These are phyloP conservation scores for Clarireedia paspali DNA, from an alignment of 2,329 filamentous ascomycete genomes.

Conservation along the genomic window DNA sequence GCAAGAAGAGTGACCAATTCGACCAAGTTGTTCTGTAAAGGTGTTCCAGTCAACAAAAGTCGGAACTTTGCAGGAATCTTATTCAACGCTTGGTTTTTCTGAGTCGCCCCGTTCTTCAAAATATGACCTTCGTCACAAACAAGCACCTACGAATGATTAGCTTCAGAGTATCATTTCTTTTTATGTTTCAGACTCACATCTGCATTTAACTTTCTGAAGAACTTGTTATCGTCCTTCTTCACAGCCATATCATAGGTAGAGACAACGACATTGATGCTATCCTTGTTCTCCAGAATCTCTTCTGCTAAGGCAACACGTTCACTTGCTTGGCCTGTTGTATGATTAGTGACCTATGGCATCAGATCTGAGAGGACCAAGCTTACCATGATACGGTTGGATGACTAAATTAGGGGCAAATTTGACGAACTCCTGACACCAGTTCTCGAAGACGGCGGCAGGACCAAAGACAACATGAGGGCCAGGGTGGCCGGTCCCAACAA, in stretches of 20 bases:
- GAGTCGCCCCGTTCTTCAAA: constrained; percentile 80
- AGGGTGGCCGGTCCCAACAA: constrained; percentile 60
- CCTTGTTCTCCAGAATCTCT: constrained; percentile 54
- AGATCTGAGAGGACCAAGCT: not conserved
- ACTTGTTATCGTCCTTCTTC: constrained; percentile 51
- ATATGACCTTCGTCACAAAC: constrained; percentile 95
- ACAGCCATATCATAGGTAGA: constrained; percentile 62
- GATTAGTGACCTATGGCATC: constrained; percentile 1
- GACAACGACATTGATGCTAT: constrained; percentile 62
- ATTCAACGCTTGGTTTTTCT: constrained; percentile 71
- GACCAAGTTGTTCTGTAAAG: constrained; percentile 87
- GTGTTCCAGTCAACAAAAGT: constrained; percentile 82
- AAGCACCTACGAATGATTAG: constrained; percentile 24
- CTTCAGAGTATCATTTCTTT: not conserved
- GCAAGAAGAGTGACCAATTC: constrained; percentile 84
- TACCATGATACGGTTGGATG: constrained; percentile 60
- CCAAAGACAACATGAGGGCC: constrained; percentile 83
- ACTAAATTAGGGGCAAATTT: constrained; percentile 73
- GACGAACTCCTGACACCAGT: constrained; percentile 88
- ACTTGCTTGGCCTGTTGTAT: constrained; percentile 48
- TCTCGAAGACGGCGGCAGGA: constrained; percentile 87
- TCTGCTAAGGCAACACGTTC: constrained; percentile 63
- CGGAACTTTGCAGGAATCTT: constrained; percentile 75
- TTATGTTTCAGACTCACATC: constrained; percentile 31
- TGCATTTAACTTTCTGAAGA: constrained; percentile 50